Evolutionary conservation across 2,329 filamentous ascomycete genomes (phyloP).

Genomic region (Penicillium corylophilum): DNA sequence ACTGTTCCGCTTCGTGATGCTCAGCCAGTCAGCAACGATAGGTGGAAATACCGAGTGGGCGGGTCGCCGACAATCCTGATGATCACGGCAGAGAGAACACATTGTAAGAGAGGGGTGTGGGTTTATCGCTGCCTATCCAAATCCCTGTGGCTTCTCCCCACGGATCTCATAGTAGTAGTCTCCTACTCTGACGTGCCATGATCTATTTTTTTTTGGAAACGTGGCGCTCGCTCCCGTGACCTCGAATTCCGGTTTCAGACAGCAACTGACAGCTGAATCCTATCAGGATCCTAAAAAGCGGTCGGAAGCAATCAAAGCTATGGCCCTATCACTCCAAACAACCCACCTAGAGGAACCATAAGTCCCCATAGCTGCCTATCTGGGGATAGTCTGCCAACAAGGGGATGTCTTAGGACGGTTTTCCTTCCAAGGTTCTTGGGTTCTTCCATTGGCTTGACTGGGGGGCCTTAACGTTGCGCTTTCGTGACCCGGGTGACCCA

Average conservation of each 20-base stretch:
- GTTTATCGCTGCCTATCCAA: slow-evolving; percentile 4
- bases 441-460: slow-evolving; percentile 27
- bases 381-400: slow-evolving; percentile 1
- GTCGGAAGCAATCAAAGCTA: background rate
- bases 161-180: background rate
- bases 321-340: background rate
- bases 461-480: slow-evolving; percentile 19
- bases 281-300: background rate
- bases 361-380: background rate
- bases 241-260: background rate
- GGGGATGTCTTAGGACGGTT: slow-evolving; percentile 16
- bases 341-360: background rate
- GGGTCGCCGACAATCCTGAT: slow-evolving; percentile 23
- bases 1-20: background rate
- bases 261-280: background rate
- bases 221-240: slow-evolving; percentile 5
- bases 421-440: slow-evolving; percentile 26
- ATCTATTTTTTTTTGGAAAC: background rate
- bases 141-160: background rate
- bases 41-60: slow-evolving; percentile 9
- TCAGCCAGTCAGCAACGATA: background rate
- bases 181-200: background rate
- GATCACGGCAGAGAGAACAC: slow-evolving; percentile 16
- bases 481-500: slow-evolving; percentile 14
- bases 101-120: slow-evolving; percentile 8